Conservation (phyloP, 2,329 filamentous ascomycete species). For the Trichocomaceae sp. region DNA sequence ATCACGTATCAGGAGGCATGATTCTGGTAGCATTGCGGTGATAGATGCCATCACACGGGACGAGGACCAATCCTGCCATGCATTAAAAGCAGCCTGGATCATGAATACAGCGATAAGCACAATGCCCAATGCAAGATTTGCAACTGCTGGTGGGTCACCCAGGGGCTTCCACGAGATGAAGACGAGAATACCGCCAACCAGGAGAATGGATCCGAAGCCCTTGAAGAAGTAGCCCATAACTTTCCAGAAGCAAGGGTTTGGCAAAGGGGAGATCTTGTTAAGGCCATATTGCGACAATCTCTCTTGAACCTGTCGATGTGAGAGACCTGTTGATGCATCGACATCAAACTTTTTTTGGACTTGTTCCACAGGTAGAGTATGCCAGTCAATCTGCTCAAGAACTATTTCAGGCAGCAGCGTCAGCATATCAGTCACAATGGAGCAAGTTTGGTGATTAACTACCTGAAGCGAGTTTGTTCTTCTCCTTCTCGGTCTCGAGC, state of each 20-base stretch:
- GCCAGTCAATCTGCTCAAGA: conserved; percentile 60
- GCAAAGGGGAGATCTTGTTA: conserved; percentile 61
- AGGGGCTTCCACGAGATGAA: conserved; percentile 72
- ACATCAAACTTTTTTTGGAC: conserved; percentile 55
- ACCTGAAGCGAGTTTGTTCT: no score
- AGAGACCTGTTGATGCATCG: conserved; percentile 54
- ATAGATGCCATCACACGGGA: conserved; percentile 75
- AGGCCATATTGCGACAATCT: conserved; percentile 56
- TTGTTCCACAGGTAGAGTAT: conserved; percentile 53
- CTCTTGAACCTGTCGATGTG: conserved; percentile 49
- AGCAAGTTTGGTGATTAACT: no score
- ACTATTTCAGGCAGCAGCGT: conserved; percentile 32
- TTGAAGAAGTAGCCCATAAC: conserved; percentile 67
- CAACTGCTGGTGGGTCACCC: conserved; percentile 62
- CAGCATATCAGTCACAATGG: neutral
- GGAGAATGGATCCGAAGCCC: conserved; percentile 66
- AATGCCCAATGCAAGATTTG: conserved; percentile 67
- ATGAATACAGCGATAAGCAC: conserved; percentile 64
- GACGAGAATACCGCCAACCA: conserved; percentile 63
- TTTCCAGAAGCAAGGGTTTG: conserved; percentile 52
- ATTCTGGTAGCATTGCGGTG: conserved; percentile 70
- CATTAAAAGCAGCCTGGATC: conserved; percentile 62
- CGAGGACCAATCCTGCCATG: conserved; percentile 69
- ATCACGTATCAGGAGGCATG: conserved; percentile 59
- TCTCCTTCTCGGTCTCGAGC: no score